Conservation (phyloP, 257 asterid species). For the Datura wrightii region DNA sequence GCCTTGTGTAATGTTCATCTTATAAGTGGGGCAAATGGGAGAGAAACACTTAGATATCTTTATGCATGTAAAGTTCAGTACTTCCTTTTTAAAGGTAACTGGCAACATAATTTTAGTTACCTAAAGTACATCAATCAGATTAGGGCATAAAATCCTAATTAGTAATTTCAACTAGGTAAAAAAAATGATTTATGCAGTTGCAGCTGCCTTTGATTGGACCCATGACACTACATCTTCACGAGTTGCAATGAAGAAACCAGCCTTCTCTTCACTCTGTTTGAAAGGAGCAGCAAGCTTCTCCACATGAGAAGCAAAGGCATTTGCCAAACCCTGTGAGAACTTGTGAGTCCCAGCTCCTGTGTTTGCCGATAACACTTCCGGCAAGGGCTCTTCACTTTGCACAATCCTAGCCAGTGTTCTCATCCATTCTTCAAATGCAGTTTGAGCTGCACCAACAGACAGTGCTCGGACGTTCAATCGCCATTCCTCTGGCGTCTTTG, state of each 20-base stretch:
- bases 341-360: conserved; percentile 89
- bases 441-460: conserved; percentile 87
- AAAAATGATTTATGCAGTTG: conserved; percentile 36
- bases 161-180: not conserved
- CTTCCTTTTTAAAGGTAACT: not conserved
- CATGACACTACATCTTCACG: conserved; percentile 74
- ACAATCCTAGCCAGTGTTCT: conserved; percentile 62
- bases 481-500: conserved; percentile 88
- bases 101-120: not conserved
- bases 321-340: conserved; percentile 78
- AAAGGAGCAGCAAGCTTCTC: conserved; percentile 81
- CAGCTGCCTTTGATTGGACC: conserved; percentile 59
- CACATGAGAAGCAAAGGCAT: conserved; percentile 69
- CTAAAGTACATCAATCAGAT: not conserved
- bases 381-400: conserved; percentile 63
- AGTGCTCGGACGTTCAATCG: conserved; percentile 75
- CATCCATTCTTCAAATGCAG: conserved; percentile 97
- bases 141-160: not conserved
- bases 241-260: conserved; percentile 78
- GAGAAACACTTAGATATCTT: conserved; percentile 5
- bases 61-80: conserved; percentile 17
- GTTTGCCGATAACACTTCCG: conserved; percentile 72
- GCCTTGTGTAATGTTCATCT: conserved; percentile 16
- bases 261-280: conserved; percentile 67
- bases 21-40: not conserved